A percentile compares a stretch with the other conserved stretches of the same genome.
phyloP scores from a whole-genome alignment of 2,329 filamentous ascomycete species.

The Coleophoma crateriformis region DNA sequence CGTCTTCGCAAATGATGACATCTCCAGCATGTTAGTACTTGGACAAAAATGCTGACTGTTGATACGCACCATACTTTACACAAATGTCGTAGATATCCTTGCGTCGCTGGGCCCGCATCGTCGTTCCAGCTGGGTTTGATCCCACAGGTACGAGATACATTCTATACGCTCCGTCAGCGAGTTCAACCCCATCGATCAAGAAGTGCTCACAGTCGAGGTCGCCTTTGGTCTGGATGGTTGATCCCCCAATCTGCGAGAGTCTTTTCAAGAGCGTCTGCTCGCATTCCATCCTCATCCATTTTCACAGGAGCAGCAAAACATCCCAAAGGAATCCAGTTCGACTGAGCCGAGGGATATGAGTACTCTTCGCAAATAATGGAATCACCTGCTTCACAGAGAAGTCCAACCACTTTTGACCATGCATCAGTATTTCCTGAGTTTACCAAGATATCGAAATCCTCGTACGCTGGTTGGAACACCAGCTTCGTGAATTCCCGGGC shows the following conservation, averaged over 20 bases:
- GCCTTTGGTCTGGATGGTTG: neutral
- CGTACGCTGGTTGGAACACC: neutral
- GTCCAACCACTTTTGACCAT: conserved; percentile 25
- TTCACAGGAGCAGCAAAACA: conserved; percentile 18
- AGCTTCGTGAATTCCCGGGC: conserved; percentile 9
- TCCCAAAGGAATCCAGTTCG: conserved; percentile 24
- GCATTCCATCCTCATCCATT: conserved; percentile 23
- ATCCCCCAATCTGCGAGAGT: conserved; percentile 19
- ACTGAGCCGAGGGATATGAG: conserved; percentile 27
- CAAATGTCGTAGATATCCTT: neutral
- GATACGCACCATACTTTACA: neutral
- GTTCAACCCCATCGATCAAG: neutral
- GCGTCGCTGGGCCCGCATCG: neutral
- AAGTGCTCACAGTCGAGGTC: conserved; percentile 15
- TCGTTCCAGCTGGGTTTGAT: neutral
- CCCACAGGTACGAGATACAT: conserved; percentile 1
- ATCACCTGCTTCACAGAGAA: conserved; percentile 24
- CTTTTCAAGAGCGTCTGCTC: conserved; percentile 13
- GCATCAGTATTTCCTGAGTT: conserved; percentile 27
- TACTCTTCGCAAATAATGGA: conserved; percentile 25
- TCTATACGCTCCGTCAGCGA: neutral
- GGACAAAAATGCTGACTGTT: neutral
- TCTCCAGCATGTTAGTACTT: neutral
- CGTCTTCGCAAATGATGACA: conserved; percentile 4
- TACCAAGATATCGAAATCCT: conserved; percentile 15